phyloP scores from a whole-genome alignment of 192 early-diverging fungal species.

The Mortierella alpina region DNA sequence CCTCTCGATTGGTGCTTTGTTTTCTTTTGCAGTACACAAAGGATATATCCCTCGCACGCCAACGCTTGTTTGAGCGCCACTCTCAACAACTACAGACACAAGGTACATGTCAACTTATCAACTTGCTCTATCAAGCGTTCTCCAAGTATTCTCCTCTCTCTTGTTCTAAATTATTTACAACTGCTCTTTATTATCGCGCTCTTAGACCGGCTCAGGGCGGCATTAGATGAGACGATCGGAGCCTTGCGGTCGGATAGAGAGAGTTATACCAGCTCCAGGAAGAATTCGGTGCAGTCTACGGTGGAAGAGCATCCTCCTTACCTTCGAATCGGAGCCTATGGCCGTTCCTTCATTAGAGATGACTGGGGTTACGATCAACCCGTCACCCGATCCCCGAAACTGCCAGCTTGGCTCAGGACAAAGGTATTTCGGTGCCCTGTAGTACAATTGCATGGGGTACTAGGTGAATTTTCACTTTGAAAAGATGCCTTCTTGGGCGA shows the following conservation, averaged over 20 bases:
- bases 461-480: too few species aligned
- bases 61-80: constrained; percentile 23
- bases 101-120: not conserved
- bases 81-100: not conserved
- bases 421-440: constrained; percentile 2
- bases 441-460: too few species aligned
- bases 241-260: constrained; percentile 21
- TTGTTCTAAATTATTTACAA: not conserved
- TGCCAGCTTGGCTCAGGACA: constrained; percentile 39
- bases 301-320: constrained; percentile 18
- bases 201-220: constrained; percentile 24
- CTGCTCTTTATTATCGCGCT: not conserved
- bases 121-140: not conserved
- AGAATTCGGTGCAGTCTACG: not conserved
- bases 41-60: constrained; percentile 34
- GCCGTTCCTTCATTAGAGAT: constrained; percentile 13
- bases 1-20: not conserved
- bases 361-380: constrained; percentile 8
- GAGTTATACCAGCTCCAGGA: constrained; percentile 12
- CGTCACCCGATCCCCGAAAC: not conserved
- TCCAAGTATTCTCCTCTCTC: too few species aligned
- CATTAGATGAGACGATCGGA: constrained; percentile 45
- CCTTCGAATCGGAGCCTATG: constrained; percentile 21
- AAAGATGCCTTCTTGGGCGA: not conserved
- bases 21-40: constrained; percentile 28